Percentiles rank a stretch among this genome's conserved stretches.
phyloP scores from a whole-genome alignment of 768 basidiomycete genomes.

The Leccinum arenicola region DNA sequence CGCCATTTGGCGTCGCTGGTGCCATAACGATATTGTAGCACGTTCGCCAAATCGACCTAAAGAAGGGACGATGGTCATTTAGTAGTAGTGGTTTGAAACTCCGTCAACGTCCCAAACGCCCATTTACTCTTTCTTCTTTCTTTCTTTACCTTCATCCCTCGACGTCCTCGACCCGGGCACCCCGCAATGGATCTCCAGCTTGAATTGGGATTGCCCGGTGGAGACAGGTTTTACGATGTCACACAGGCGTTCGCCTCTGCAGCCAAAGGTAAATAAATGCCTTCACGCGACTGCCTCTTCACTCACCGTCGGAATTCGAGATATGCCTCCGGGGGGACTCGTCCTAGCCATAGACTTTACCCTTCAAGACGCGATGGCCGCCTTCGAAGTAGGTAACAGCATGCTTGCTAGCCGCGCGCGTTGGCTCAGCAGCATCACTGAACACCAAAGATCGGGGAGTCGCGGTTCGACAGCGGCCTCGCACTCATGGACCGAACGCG shows the following conservation, averaged over 20 bases:
- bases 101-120: conserved; percentile 9
- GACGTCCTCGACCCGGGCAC: conserved; percentile 11
- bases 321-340: conserved; percentile 61
- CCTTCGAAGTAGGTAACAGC: conserved; percentile 64
- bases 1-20: conserved; percentile 8
- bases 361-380: conserved; percentile 90
- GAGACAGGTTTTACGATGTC: conserved; percentile 61
- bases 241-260: conserved; percentile 59
- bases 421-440: conserved; percentile 11
- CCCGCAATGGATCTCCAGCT: conserved; percentile 18
- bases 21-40: background rate
- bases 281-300: background rate
- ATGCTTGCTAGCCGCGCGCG: conserved; percentile 2
- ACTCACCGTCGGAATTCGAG: conserved; percentile 35
- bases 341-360: conserved; percentile 68
- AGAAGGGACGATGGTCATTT: conserved; percentile 12
- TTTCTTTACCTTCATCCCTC: background rate
- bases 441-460: conserved; percentile 78
- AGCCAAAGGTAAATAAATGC: conserved; percentile 46
- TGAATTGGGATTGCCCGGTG: conserved; percentile 46
- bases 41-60: conserved; percentile 9
- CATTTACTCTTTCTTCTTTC: background rate
- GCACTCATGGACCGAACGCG: conserved; percentile 39
- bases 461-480: conserved; percentile 84
- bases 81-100: conserved; percentile 26